Evolutionary conservation across 768 basidiomycete species (phyloP), one percentile per base, ranked within the genome.

Genomic region (Epithele typhae): DNA sequence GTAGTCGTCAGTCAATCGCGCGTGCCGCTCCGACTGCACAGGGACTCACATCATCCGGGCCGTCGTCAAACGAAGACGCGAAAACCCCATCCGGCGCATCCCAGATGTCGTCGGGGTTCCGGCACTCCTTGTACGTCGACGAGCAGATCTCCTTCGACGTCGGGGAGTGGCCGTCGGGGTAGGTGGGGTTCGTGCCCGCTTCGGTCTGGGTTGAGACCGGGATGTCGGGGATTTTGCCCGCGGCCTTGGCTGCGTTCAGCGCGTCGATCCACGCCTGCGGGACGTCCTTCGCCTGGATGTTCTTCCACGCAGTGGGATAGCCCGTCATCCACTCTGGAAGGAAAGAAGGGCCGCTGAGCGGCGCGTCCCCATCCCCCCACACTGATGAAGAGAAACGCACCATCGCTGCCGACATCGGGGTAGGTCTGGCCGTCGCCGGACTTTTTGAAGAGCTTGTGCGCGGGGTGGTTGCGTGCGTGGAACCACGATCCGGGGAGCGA

Each of bases 11-110:
- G 59, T n/a, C n/a, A n/a, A n/a, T n/a, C n/a, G n/a, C n/a, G n/a
- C n/a, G n/a, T n/a, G 56, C 12, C 76, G 75, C 9, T 17, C 10
- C 27, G 40, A 10, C 18, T 5, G 21, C 3, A 17, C n/a, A 15
- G 4, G 6, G 12, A 43, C 68, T 23, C 52, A 76, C 75, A 1
- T 71, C 67, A 12, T 74, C 68, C 0, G 91, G 91, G 0, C 92
- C 92, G 58, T 92, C 91, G 58, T 93, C 91, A 59, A 92, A 92
- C 38, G 79, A 73, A 45, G 80, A 68, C 1, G 70, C 87, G 42
- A 89, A 67, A 42, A 74, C 66, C 7, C 87, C 86, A 23, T 74
- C 63, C 0, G 92, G 92, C 0, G 84, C 87, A 49, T 93, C 79
- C 79, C 83, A 85, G 40, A 89, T 59, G 53, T 75, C 80, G 3